Conservation (phyloP, 441 rosid genomes). For the Euphorbia corollata region DNA sequence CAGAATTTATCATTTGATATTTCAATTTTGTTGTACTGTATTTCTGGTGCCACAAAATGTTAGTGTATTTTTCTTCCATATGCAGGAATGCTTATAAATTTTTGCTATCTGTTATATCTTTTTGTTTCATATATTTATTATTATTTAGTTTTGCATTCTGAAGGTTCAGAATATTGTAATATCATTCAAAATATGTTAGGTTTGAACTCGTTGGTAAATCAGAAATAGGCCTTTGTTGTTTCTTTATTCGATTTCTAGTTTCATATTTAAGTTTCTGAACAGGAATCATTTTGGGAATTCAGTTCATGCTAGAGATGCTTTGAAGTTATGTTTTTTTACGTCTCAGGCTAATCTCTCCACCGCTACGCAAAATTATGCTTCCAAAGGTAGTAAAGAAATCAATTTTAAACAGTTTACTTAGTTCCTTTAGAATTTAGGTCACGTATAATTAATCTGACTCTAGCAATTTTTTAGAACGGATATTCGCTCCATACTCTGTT, state of each 20-base stretch:
- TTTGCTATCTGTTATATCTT: not conserved
- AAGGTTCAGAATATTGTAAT: not conserved
- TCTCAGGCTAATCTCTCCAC: not conserved
- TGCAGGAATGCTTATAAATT: not conserved
- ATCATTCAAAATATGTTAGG: not conserved
- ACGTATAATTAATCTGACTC: slow-evolving; percentile 8
- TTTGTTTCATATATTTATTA: too few species aligned
- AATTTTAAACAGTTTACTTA: not conserved
- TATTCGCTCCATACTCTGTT: slow-evolving; percentile 64
- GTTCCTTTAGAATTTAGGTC: slow-evolving; percentile 6
- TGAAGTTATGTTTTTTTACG: not conserved
- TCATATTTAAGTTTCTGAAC: not conserved
- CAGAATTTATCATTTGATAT: not conserved
- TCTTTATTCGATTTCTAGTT: not conserved
- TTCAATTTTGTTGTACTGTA: not conserved
- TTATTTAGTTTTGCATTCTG: not conserved
- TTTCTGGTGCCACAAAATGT: not conserved
- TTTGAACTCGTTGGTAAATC: not conserved
- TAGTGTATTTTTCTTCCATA: not conserved
- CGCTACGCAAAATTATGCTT: not conserved
- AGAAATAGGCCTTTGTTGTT: not conserved
- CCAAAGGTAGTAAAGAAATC: slow-evolving; percentile 24
- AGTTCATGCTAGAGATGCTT: not conserved
- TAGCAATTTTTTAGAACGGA: slow-evolving; percentile 32
- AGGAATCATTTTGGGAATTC: not conserved